Percentiles rank a stretch among this genome's conserved stretches.
phyloP scores from a whole-genome alignment of 2,329 filamentous ascomycete species.

The Alternaria sp. region DNA sequence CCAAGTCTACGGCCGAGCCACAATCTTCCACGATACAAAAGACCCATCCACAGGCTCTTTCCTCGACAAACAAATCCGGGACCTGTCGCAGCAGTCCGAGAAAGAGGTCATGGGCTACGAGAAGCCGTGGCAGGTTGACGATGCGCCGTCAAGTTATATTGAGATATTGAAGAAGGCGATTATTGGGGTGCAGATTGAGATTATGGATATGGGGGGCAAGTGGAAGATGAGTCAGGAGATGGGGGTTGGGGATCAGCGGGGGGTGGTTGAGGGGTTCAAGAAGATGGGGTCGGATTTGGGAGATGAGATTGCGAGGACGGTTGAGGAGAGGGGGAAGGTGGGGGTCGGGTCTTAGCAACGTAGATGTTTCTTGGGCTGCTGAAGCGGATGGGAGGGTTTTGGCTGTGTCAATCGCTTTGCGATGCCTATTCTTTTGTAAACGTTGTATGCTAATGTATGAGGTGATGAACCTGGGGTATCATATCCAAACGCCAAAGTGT shows the following conservation, averaged over 20 bases:
- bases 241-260: slow-evolving; percentile 42
- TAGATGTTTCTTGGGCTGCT: slow-evolving; percentile 6
- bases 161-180: slow-evolving; percentile 42
- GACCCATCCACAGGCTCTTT: background rate
- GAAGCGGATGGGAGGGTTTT: background rate
- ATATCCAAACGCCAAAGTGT: slow-evolving; percentile 12
- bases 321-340: background rate
- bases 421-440: background rate
- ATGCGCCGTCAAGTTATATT: slow-evolving; percentile 64
- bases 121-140: slow-evolving; percentile 62
- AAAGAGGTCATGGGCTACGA: slow-evolving; percentile 62
- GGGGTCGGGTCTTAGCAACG: slow-evolving; percentile 11
- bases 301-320: background rate
- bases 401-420: too few species aligned
- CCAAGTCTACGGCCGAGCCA: background rate
- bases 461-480: slow-evolving; percentile 11
- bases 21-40: background rate
- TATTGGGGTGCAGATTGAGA: slow-evolving; percentile 34
- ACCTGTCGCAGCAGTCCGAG: slow-evolving; percentile 57
- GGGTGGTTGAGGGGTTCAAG: slow-evolving; percentile 48
- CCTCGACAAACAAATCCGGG: background rate
- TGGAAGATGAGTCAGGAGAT: slow-evolving; percentile 39
- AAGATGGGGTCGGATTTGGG: background rate
- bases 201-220: slow-evolving; percentile 31
- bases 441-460: background rate